A percentile compares a stretch with the other conserved stretches of the same genome.
Evolutionary conservation across 176 grass and related monocot genomes (phyloP).

Genomic region (Puya raimondii): DNA sequence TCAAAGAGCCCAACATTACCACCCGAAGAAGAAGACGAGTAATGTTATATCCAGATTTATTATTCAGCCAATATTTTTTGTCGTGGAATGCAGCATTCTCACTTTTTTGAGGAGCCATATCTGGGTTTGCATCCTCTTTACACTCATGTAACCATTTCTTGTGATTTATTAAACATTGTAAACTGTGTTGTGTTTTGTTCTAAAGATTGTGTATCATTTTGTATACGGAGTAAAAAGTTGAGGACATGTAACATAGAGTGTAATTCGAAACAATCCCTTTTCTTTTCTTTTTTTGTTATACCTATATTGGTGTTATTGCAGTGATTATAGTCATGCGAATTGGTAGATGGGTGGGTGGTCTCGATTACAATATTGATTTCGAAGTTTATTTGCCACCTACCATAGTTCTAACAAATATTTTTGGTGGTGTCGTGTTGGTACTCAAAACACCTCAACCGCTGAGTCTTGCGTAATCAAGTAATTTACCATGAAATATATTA

Average conservation of each 20-base stretch:
- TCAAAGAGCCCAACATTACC: conserved; percentile 75
- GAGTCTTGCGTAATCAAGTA: no score
- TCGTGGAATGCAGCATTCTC: not conserved
- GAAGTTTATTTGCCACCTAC: no score
- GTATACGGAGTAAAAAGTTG: not conserved
- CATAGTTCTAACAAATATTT: no score
- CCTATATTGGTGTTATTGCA: not conserved
- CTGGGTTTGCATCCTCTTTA: not conserved
- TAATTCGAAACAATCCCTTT: not conserved
- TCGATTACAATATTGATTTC: no score
- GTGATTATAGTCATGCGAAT: not conserved
- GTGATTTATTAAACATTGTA: not conserved
- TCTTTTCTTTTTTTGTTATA: not conserved
- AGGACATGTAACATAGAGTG: not conserved
- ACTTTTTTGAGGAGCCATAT: not conserved
- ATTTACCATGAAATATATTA: no score
- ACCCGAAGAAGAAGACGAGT: conserved; percentile 61
- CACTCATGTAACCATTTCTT: not conserved
- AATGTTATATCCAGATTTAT: conserved; percentile 10
- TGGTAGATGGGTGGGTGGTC: not conserved
- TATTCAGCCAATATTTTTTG: not conserved
- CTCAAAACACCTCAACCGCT: no score
- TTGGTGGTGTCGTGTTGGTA: no score
- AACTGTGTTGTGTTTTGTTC: not conserved
- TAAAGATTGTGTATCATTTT: not conserved